These are phyloP conservation scores for Thinopyrum obtusiflorum DNA, from an alignment of 202 grass and related monocot species.

Conservation along the genomic window DNA sequence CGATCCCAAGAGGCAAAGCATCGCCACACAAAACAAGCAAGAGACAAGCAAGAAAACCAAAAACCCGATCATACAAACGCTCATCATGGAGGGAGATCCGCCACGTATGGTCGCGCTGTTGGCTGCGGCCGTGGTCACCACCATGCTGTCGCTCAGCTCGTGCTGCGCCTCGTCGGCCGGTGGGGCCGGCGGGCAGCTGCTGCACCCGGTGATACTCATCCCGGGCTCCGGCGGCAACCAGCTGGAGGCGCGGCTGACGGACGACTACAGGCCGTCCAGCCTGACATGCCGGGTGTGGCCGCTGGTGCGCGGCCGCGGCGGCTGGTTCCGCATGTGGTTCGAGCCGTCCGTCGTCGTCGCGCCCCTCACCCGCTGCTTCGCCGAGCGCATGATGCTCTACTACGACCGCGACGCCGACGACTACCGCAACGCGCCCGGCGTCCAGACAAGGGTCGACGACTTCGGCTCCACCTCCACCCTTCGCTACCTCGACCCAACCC, in stretches of 20 bases:
- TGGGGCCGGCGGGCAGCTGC: not conserved
- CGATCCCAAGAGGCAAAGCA: constrained; percentile 28
- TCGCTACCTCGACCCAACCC: constrained; percentile 62
- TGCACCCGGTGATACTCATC: constrained; percentile 78
- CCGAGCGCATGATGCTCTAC: constrained; percentile 68
- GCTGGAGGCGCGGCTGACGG: constrained; percentile 74
- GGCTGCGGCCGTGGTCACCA: not conserved
- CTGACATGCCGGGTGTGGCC: constrained; percentile 54
- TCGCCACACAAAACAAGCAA: constrained; percentile 33
- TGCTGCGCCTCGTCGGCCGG: constrained; percentile 21
- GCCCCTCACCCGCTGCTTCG: constrained; percentile 73
- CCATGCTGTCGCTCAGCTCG: constrained; percentile 31
- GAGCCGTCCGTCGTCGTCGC: constrained; percentile 69
- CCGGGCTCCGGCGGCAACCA: constrained; percentile 83
- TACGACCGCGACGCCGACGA: constrained; percentile 60
- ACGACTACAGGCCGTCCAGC: constrained; percentile 63
- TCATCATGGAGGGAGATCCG: not conserved
- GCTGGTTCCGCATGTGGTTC: constrained; percentile 93
- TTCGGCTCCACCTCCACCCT: constrained; percentile 68
- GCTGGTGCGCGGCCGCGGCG: constrained; percentile 32
- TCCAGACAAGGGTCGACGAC: constrained; percentile 51
- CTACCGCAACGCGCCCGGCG: constrained; percentile 78
- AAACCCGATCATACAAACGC: not conserved
- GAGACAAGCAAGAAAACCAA: constrained; percentile 1
- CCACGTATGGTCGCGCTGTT: not conserved